A percentile compares a stretch with the other conserved stretches of the same genome.
phyloP scores from a whole-genome alignment of 345 rosid species.

The Eucalyptus sideroxylon region DNA sequence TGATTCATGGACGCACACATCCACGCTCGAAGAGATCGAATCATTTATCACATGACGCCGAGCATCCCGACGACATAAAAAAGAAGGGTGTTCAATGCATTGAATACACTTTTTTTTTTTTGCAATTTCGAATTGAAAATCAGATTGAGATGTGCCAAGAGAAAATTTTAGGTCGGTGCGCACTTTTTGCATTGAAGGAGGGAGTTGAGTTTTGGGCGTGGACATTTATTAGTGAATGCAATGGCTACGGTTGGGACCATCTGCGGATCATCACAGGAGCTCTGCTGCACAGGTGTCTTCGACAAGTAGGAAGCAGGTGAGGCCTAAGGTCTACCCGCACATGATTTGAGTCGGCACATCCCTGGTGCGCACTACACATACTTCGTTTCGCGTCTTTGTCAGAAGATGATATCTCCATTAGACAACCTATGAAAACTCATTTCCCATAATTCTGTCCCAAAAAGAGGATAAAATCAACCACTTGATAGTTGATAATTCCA shows the following conservation, averaged over 20 bases:
- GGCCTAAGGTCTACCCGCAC: background rate
- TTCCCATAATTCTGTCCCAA: background rate
- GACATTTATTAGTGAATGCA: background rate
- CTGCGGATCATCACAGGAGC: background rate
- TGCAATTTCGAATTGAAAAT: background rate
- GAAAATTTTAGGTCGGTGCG: background rate
- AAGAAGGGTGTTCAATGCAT: background rate
- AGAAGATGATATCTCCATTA: background rate
- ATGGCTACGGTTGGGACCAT: background rate
- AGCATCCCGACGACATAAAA: background rate
- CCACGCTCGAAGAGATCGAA: background rate
- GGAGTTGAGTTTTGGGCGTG: background rate
- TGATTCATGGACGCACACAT: background rate
- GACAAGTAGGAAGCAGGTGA: background rate
- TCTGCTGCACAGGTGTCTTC: background rate
- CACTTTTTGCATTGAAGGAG: background rate
- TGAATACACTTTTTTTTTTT: background rate
- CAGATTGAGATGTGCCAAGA: background rate
- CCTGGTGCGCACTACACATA: background rate
- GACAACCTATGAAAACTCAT: background rate
- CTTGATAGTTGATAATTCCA: background rate
- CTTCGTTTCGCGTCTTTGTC: background rate
- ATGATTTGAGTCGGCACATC: background rate
- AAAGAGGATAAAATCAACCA: background rate
- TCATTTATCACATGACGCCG: rapidly evolving